Evolutionary conservation across 495 filamentous ascomycete genomes (phyloP), one percentile per base, ranked within the genome.

Genomic region (Bacidia gigantensis): DNA sequence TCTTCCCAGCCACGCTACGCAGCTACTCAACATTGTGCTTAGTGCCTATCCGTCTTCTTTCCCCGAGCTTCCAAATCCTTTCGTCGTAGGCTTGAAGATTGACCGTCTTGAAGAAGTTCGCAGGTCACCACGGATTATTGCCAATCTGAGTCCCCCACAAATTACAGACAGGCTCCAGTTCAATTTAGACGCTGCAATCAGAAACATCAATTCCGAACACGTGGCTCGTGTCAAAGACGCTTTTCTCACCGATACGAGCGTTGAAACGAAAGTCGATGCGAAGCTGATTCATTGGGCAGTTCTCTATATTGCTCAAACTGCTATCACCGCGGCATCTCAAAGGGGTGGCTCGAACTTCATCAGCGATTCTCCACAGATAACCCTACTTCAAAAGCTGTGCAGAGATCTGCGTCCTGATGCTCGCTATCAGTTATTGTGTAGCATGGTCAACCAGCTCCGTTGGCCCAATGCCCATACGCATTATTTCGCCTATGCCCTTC

Each of bases 391-490:
- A 49, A 81, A 78, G 55, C 72, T 98, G 21, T 80, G 82, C 11
- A 81, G 82, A 52, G 80, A 82, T 44, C 68, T 92, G 41, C 70
- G 71, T 9, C 82, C 88, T 2, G 87, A 93, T 60, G 78, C 80
- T 11, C 83, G 89, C 38, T 95, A 95, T 68, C 85, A 86, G 64
- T 70, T 99, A 49, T 62, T 96, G 43, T 79, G 74, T 62, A 84
- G 84, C 44, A 90, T 97, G 66, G 77, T 85, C 42, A 92, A 95
- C 67, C 87, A 96, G 66, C 80, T 99, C 24, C 83, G 93, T 44
- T 92, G 85, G 59, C 84, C 88, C 1, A 94, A 88, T 62, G 83
- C 80, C 58, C 78, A 89, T 60, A 97, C 92, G 17, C 83, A 93
- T 61, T 97, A 89, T 69, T 99, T 95, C 69, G 87, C 81, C 64